Evolutionary conservation across 441 rosid species (phyloP), one percentile per base, ranked within the genome.

Genomic region (Mallotus repandus): DNA sequence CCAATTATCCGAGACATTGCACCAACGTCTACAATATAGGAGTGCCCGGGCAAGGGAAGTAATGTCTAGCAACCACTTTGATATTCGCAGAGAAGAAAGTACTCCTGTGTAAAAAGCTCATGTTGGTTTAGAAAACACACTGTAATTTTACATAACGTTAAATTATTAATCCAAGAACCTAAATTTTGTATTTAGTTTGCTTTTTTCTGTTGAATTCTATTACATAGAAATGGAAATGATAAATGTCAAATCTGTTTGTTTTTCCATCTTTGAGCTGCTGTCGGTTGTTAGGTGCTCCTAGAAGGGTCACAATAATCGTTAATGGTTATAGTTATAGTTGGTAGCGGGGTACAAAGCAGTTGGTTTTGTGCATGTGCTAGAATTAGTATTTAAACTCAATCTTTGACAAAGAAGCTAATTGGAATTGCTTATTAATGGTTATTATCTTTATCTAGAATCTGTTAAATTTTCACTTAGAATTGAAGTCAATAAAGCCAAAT

Each of bases 11-110:
- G 97, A 90, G 84, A 84, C 80, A 67, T 84, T 93, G 49, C 98
- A 91, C 72, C 93, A 89, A 50, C 94, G 99, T 46, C 97, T 93
- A 66, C 97, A 89, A 61, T 79, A 93, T 76, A 81, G 99, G 68
- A 93, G 98, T 56, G 84, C 93, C 43, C 86, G 95, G 45, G 86
- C 83, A 11, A 68, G 87, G 76, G 90, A 90, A 78, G 84, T 82
- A 69, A 68, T 85, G 76, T 66, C 84, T 50, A 86, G 85, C 64
- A 74, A 75, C 77, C 83, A 82, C 32, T 80, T 84, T 14, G 85
- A 78, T 69, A 74, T 60, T 61, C 81, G 66, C 56, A 68, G 72
- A 62, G 83, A 79, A 75, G 81, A 73, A 68, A 70, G 73, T 12
- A 68, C n/a, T 52, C 19, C 85, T 7, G 69, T 85, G 50, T 88